A percentile compares a stretch with the other conserved stretches of the same genome.
phyloP scores from a whole-genome alignment of 345 rosid genomes.

The Trapa incisa region DNA sequence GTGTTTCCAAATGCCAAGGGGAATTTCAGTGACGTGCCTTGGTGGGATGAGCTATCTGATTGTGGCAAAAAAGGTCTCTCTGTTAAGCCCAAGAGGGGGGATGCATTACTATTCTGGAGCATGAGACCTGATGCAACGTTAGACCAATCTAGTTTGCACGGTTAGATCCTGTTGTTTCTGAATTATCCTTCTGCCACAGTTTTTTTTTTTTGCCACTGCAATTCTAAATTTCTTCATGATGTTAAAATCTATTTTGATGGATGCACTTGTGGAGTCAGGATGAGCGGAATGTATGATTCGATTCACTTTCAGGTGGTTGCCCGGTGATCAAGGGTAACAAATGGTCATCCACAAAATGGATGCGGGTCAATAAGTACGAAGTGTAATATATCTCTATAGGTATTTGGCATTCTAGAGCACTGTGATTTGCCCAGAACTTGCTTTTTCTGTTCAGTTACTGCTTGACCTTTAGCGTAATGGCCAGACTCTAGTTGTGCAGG shows the following conservation, averaged over 20 bases:
- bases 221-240: background rate
- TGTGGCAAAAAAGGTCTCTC: conserved; percentile 86
- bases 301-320: conserved; percentile 59
- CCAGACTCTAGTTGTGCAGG: background rate
- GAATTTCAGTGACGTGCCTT: conserved; percentile 66
- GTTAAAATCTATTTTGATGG: background rate
- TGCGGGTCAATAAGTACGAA: conserved; percentile 67
- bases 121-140: conserved; percentile 78
- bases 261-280: background rate
- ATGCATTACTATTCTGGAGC: conserved; percentile 98
- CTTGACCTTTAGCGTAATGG: background rate
- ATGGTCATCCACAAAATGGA: conserved; percentile 97
- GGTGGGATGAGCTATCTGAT: conserved; percentile 94
- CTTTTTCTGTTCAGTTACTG: background rate
- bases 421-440: background rate
- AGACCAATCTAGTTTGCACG: conserved; percentile 87
- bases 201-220: background rate
- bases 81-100: conserved; percentile 88
- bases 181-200: background rate
- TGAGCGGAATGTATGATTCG: background rate
- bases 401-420: background rate
- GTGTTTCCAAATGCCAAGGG: conserved; percentile 85
- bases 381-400: conserved; percentile 29
- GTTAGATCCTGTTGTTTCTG: conserved; percentile 29
- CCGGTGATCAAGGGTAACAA: conserved; percentile 83